Conservation (phyloP, 768 basidiomycete species). For the Trametes punicea region DNA sequence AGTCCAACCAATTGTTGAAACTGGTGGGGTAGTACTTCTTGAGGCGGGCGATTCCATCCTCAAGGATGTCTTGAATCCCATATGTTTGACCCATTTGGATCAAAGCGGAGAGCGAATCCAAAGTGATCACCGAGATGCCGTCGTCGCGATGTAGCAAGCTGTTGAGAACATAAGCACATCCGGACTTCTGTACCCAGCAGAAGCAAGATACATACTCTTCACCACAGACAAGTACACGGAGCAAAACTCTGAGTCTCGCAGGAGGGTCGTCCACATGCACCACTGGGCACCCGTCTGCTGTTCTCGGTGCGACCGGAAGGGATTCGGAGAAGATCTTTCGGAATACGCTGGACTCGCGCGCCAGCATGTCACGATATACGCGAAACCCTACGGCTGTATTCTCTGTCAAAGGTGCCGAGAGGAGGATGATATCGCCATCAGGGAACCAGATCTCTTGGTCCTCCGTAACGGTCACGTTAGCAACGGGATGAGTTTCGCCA, state of each 20-base stretch:
- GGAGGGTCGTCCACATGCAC: slow-evolving; percentile 3
- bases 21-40: not conserved
- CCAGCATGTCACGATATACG: slow-evolving; percentile 13
- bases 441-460: slow-evolving; percentile 2
- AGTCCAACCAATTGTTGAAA: not conserved
- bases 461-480: not conserved
- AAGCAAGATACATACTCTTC: not conserved
- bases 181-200: too few species aligned
- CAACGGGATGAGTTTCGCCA: not conserved
- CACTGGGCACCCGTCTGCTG: slow-evolving; percentile 5
- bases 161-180: too few species aligned
- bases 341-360: slow-evolving; percentile 13
- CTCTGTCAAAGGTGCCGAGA: too few species aligned
- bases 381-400: not conserved
- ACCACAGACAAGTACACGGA: slow-evolving; percentile 3
- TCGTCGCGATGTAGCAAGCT: too few species aligned
- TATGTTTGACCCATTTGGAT: slow-evolving; percentile 14
- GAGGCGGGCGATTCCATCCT: slow-evolving; percentile 1
- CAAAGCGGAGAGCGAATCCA: not conserved
- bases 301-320: not conserved
- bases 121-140: too few species aligned
- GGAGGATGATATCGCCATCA: slow-evolving; percentile 21
- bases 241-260: not conserved
- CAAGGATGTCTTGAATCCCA: not conserved
- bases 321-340: slow-evolving; percentile 13